phyloP scores from a whole-genome alignment of 179 eudicot species.

The Spinacia oleracea region DNA sequence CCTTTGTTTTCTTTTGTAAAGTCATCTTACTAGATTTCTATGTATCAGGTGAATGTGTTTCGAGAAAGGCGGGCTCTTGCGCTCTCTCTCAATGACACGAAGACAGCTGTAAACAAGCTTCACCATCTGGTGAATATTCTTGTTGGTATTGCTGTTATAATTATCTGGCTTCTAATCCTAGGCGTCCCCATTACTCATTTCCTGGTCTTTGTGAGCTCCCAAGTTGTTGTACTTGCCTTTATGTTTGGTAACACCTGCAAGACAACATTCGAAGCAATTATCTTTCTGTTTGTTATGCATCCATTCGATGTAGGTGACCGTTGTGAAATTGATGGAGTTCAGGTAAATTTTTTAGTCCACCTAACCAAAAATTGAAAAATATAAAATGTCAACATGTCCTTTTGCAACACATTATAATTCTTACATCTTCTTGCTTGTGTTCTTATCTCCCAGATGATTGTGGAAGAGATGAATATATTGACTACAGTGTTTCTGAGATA shows the following conservation, averaged over 20 bases:
- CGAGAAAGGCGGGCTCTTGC: slow-evolving; percentile 65
- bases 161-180: slow-evolving; percentile 36
- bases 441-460: slow-evolving; percentile 37
- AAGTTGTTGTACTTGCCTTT: slow-evolving; percentile 38
- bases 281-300: slow-evolving; percentile 49
- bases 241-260: slow-evolving; percentile 46
- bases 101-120: slow-evolving; percentile 78
- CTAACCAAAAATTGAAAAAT: neutral
- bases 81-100: slow-evolving; percentile 75
- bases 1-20: neutral
- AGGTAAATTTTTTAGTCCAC: slow-evolving; percentile 26
- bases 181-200: slow-evolving; percentile 39
- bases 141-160: slow-evolving; percentile 23
- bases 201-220: slow-evolving; percentile 42
- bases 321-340: slow-evolving; percentile 41
- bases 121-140: slow-evolving; percentile 45
- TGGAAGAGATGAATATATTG: slow-evolving; percentile 55
- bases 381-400: neutral
- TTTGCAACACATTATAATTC: neutral
- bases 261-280: slow-evolving; percentile 46
- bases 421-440: neutral
- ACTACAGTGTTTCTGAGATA: slow-evolving; percentile 45
- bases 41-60: slow-evolving; percentile 63
- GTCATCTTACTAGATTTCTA: neutral
- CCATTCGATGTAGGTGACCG: slow-evolving; percentile 55